These are phyloP conservation scores for Cetraspora pellucida DNA, from an alignment of 192 early-diverging fungal species.

Conservation along the genomic window DNA sequence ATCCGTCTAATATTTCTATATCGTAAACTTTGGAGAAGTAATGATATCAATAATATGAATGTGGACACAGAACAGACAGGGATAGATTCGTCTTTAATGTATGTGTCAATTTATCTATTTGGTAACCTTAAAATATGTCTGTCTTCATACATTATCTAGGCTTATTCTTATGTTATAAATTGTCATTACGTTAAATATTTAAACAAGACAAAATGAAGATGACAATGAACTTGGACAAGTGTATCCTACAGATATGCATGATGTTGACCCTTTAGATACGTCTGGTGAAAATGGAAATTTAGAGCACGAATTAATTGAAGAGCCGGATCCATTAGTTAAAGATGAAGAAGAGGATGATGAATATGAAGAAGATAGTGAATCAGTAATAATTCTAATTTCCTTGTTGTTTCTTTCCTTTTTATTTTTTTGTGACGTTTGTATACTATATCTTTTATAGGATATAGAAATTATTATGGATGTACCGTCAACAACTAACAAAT, in stretches of 20 bases:
- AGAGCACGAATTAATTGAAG: neutral
- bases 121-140: neutral
- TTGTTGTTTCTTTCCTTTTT: neutral
- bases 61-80: neutral
- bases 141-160: neutral
- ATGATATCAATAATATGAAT: neutral
- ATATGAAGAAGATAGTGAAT: constrained; percentile 62
- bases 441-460: constrained; percentile 51
- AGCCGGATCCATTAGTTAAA: constrained; percentile 20
- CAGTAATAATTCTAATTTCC: constrained; percentile 47
- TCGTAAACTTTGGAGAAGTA: neutral
- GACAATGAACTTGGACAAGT: neutral
- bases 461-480: constrained; percentile 73
- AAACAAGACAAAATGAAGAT: neutral
- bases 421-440: neutral
- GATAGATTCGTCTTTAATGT: neutral
- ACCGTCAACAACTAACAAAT: constrained; percentile 41
- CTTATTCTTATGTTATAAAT: neutral
- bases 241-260: neutral
- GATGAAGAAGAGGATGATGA: constrained; percentile 40
- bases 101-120: neutral
- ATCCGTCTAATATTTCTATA: neutral
- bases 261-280: neutral
- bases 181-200: neutral
- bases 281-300: constrained; percentile 14